Base-by-base conservation (phyloP, 805 yeast species). In the Dipodascopsis uninucleata region DNA sequence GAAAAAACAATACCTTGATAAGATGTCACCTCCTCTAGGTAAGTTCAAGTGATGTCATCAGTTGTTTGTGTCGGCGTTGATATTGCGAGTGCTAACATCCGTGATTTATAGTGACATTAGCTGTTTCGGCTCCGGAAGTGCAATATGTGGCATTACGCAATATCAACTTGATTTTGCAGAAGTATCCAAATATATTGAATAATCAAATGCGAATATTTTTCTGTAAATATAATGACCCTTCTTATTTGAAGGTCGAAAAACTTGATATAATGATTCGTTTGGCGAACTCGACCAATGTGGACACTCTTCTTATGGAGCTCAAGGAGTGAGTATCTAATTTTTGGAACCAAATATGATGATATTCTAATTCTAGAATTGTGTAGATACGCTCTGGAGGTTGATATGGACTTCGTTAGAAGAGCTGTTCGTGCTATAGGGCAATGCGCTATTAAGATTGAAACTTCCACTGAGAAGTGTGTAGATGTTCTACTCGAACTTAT, bases 181-280 rank as follows among this genome's bases (percentile, higher is more conserved):
- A 85, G 64, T 87, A 85, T 64, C 97, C 98, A 4, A 74, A 72
- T 38, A 71, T 90, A 18, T 71, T 90, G 47, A 71, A 82, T 14
- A 79, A 79, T 53, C 96, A 90, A 61, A 69, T 88, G 58, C 77
- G 95, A 55, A 93, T 89, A 5, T 93, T 93, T 59, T 90, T 85
- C 71, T 80, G 90, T 61, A 88, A 88, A 48, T 87, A 79, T 62
- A 85, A 85, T 61, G 96, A 88, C 61, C 95, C 96, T 1, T 78
- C 85, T n/a, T 90, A 85, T 63, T 80, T 90, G 57, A 89, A 89
- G 64, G 95, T 89, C 59, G 93, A 96, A n/a, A 89, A 90, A 60
- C 66, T 89, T 36, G 97, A 89, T 61, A 82, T 90, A 54, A 78
- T 89, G 46, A 88, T 86, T 57, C 70, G 85, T 21, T 64, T 89